A percentile compares a stretch with the other conserved stretches of the same genome.
Evolutionary conservation across 1,139 yeast genomes (phyloP).

Genomic region (Blastobotrys proliferans): DNA sequence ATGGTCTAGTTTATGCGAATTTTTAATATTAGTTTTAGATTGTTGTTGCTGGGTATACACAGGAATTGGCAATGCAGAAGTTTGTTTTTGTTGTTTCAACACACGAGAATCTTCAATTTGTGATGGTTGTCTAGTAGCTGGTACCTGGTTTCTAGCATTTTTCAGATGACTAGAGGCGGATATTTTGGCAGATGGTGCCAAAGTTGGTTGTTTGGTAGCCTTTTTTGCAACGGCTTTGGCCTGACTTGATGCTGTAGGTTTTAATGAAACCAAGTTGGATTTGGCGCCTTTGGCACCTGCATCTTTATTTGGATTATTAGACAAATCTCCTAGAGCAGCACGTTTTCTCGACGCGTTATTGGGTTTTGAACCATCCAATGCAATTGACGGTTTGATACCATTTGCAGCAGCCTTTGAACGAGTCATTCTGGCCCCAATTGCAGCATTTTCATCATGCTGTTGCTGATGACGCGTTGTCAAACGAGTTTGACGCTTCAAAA

Average conservation of each 20-base stretch:
- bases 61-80: conserved; percentile 12
- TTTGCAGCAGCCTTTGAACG: conserved; percentile 17
- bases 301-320: conserved; percentile 15
- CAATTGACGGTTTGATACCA: conserved; percentile 6
- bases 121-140: conserved; percentile 6
- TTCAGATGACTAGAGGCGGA: conserved; percentile 5
- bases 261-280: conserved; percentile 5
- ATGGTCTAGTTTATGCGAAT: conserved; percentile 9
- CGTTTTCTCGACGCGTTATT: conserved; percentile 13
- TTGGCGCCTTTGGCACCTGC: background rate
- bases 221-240: conserved; percentile 4
- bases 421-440: conserved; percentile 13
- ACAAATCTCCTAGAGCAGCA: conserved; percentile 17
- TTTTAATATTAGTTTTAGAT: background rate
- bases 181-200: conserved; percentile 9
- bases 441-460: conserved; percentile 17
- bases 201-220: conserved; percentile 9
- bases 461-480: conserved; percentile 12
- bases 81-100: background rate
- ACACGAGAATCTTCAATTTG: conserved; percentile 10
- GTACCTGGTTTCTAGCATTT: conserved; percentile 7
- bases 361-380: conserved; percentile 1
- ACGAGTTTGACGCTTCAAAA: conserved; percentile 15
- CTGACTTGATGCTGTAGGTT: background rate
- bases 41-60: conserved; percentile 8